Evolutionary conservation across 2,329 filamentous ascomycete genomes (phyloP), one percentile per base, ranked within the genome.

Genomic region (Penicillium sp.): DNA sequence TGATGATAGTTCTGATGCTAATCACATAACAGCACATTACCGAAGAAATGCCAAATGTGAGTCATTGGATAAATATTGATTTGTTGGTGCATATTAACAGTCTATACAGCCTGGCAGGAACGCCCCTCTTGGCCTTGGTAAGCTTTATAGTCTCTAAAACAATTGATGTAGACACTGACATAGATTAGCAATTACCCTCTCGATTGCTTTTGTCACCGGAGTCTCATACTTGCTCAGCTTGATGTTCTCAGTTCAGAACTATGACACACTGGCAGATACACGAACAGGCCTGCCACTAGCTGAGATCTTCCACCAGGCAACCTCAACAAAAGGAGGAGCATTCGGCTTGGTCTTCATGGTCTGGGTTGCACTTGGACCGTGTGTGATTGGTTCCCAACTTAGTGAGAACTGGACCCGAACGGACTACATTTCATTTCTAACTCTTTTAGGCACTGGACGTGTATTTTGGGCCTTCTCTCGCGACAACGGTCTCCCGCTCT

Each of bases 241-340:
- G 50, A 83, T 84, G 75, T 84, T 82, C 63, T 79, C 76, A 1
- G 77, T 83, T 47, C 78, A 80, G 46, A 76, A 82, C 62, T 80
- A 80, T 50, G 66, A 73, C 42, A 73, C 72, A 1, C 71, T 84
- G 0, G 72, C 77, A 14, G 59, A 65, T 45, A 68, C 68, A 2
- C 61, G 58, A 4, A 74, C 70, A 3, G 71, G 81, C 1, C 86
- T 86, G 54, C 87, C 88, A 0, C 82, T 90, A n/a, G 84, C 86
- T 8, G 84, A 86, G 49, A 84, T 91, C 51, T 91, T 89, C 69
- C 78, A 68, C 16, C 84, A 86, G 64, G 82, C 81, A 1, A 85
- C 83, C 0, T 77, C 79, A 1, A 80, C 76, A 0, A 74, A 72
- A 0, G 78, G 78, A 0, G 83, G 82, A 0, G 80, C 83, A 0